Evolutionary conservation across 31 red algal species (phyloP).

Genomic region (Porphyra umbilicalis): DNA sequence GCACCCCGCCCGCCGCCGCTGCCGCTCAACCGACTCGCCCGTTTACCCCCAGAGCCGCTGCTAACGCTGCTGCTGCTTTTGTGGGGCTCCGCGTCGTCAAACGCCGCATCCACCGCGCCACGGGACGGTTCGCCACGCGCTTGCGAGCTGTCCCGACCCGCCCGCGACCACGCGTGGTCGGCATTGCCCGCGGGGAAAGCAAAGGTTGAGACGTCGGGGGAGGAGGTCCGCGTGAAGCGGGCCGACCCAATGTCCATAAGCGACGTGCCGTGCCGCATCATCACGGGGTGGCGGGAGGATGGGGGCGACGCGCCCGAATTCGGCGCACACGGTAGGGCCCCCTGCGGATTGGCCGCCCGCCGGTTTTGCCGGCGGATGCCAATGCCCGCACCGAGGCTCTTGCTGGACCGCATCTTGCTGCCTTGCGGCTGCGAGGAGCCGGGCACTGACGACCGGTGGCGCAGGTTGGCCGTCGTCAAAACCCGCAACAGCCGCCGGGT

Average conservation of each 20-base stretch:
- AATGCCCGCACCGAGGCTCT: not conserved
- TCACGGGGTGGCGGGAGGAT: not conserved
- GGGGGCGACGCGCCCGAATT: not conserved
- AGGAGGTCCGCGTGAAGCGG: not conserved
- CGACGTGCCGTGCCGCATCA: not conserved
- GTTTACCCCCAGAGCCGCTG: too few species aligned
- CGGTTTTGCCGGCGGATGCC: not conserved
- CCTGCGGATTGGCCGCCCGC: not conserved
- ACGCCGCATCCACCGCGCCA: too few species aligned
- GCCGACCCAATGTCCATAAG: not conserved
- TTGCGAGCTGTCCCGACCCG: too few species aligned
- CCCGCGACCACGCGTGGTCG: too few species aligned
- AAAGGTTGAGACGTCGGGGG: too few species aligned
- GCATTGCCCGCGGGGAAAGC: too few species aligned
- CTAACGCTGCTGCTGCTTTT: too few species aligned
- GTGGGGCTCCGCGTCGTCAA: too few species aligned
- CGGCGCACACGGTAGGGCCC: too few species aligned
- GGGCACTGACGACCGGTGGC: not conserved
- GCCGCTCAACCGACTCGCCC: too few species aligned
- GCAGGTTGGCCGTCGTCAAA: not conserved
- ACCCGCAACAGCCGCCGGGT: not conserved
- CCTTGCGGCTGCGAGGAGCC: not conserved
- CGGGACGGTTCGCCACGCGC: too few species aligned
- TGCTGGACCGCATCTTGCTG: not conserved
- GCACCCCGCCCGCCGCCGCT: too few species aligned